Base-by-base conservation (phyloP, 2,329 filamentous ascomycete species). In the Cladophialophora carrionii region DNA sequence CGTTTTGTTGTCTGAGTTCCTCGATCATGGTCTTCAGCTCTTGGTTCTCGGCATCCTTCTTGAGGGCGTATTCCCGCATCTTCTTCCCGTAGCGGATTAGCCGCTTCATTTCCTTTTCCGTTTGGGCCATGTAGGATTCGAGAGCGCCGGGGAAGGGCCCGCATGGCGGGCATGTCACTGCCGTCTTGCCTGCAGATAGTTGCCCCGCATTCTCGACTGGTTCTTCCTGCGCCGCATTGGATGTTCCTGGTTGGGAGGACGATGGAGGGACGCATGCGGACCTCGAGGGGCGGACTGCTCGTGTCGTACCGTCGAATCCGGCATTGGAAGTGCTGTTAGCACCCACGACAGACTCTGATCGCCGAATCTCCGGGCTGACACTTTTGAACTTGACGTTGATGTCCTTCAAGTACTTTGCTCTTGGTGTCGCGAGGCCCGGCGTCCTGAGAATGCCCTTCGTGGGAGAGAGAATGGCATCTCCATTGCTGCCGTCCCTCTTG, bases 381-480 rank as follows among this genome's bases (percentile, higher is more conserved):
- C 68, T 71, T 51, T 79, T 82, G 56, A 77, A 77, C 22, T 76
- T 77, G 43, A 74, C 71, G 17, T 76, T 78, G 9, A 76, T 74
- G 57, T 78, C 79, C 72, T 84, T 85, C 74, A 88, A 85, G 0
- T 84, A 85, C 72, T 88, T 88, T 57, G 84, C 80, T 59, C 83
- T 79, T 63, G 81, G 83, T 32, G 79, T 80, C 9, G 79, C 81
- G 1, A 85, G 86, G 3, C 86, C 85, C 5, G 86, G 87, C 0
- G 86, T 88, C 72, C 87, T 79, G n/a, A 88, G 80, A 58, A 88
- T 88, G 67, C 86, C 85, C 71, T 87, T 87, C 0, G 84, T 83
- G 0, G 84, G 84, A 26, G 84, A 86, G 20, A 76, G 41, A 8
- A 61, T 43, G 5, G 43, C 51, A 17, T 55, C 60, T 31, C 12